phyloP scores from a whole-genome alignment of 1,284 basidiomycete genomes.

The Melampsora larici-populina region DNA sequence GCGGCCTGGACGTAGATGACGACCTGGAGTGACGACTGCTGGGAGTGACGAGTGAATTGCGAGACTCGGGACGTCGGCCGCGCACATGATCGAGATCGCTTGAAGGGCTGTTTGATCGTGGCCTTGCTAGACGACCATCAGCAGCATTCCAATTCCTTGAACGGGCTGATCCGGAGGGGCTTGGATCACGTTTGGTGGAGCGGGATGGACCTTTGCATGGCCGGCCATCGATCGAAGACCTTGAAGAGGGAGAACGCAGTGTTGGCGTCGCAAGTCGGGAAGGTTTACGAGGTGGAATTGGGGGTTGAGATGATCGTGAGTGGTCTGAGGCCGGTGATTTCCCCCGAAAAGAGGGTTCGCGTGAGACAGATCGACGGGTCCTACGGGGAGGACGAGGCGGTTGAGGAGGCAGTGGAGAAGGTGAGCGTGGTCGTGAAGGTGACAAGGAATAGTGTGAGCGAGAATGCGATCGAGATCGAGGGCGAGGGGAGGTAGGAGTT shows the following conservation, averaged over 20 bases:
- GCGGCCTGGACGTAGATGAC: conserved; percentile 32
- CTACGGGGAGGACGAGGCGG: conserved; percentile 36
- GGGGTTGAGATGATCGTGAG: conserved; percentile 33
- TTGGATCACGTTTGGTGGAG: conserved; percentile 22
- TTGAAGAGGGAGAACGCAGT: conserved; percentile 1
- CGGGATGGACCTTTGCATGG: conserved; percentile 18
- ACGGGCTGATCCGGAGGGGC: conserved; percentile 20
- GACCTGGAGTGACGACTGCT: conserved; percentile 19
- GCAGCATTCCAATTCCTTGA: conserved; percentile 10
- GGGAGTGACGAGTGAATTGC: neutral
- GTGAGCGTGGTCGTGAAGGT: conserved; percentile 22
- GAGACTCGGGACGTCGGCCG: conserved; percentile 15
- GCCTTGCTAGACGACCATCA: neutral
- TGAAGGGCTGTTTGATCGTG: conserved; percentile 8
- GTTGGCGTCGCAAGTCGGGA: conserved; percentile 3
- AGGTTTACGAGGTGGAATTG: conserved; percentile 15
- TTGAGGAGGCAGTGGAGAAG: conserved; percentile 27
- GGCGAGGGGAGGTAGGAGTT: neutral
- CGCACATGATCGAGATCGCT: conserved; percentile 11
- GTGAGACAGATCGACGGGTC: conserved; percentile 17
- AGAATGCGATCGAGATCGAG: conserved; percentile 11
- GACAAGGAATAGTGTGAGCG: conserved; percentile 19
- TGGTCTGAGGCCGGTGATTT: conserved; percentile 19
- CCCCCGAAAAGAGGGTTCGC: neutral
- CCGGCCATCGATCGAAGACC: conserved; percentile 26